phyloP scores from a whole-genome alignment of 2,329 filamentous ascomycete species.

The Aspergillus persii region DNA sequence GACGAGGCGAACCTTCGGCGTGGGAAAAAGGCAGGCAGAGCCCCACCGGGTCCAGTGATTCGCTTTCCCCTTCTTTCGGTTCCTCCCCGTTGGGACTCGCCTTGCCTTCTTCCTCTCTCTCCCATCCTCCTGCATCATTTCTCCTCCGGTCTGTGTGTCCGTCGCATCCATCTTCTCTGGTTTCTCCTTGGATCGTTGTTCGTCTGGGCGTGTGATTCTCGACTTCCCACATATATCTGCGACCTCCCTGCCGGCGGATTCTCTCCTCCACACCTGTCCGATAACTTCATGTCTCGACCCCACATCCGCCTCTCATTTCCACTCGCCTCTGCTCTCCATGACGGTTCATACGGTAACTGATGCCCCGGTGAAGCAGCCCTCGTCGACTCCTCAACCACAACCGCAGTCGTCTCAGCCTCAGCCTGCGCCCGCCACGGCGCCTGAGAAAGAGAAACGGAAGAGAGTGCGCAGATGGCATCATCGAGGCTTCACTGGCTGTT shows the following conservation, averaged over 20 bases:
- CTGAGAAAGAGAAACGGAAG: constrained; percentile 28
- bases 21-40: neutral
- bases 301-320: constrained; percentile 5
- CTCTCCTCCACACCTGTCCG: neutral
- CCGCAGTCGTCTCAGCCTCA: neutral
- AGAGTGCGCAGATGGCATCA: constrained; percentile 42
- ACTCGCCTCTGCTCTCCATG: constrained; percentile 22
- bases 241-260: neutral
- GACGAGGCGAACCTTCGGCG: neutral
- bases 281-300: constrained; percentile 26
- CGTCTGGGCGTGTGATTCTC: too few species aligned
- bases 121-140: neutral
- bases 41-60: neutral
- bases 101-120: neutral
- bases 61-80: neutral
- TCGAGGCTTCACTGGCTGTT: constrained; percentile 42
- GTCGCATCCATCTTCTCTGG: neutral
- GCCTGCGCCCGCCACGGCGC: constrained; percentile 8
- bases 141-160: neutral
- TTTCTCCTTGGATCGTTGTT: neutral
- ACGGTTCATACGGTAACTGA: constrained; percentile 27
- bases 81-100: neutral
- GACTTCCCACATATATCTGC: neutral
- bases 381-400: constrained; percentile 12
- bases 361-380: constrained; percentile 16